A percentile compares a stretch with the other conserved stretches of the same genome.
phyloP scores from a whole-genome alignment of 768 basidiomycete species.

The Coprinellus aureogranulatus region DNA sequence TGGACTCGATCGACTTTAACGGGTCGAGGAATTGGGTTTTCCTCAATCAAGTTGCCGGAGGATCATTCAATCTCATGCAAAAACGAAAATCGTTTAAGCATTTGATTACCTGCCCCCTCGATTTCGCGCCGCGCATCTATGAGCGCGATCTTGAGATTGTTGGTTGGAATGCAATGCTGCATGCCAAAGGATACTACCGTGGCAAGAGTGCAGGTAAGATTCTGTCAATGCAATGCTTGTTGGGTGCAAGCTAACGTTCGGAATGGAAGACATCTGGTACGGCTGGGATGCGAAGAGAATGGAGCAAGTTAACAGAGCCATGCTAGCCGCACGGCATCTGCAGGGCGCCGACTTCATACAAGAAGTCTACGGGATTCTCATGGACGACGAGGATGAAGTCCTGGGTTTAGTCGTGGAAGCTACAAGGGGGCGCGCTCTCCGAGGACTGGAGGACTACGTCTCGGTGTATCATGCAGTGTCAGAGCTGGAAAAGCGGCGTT shows the following conservation, averaged over 20 bases:
- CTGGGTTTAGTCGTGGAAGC: constrained; percentile 37
- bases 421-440: constrained; percentile 29
- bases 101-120: constrained; percentile 26
- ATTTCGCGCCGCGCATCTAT: constrained; percentile 34
- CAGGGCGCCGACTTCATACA: constrained; percentile 34
- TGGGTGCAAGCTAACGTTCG: too few species aligned
- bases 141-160: constrained; percentile 36
- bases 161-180: constrained; percentile 25
- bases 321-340: constrained; percentile 28
- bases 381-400: constrained; percentile 28
- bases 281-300: constrained; percentile 28
- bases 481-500: constrained; percentile 24
- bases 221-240: too few species aligned
- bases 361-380: constrained; percentile 32
- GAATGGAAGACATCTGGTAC: constrained; percentile 27
- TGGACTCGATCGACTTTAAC: constrained; percentile 30
- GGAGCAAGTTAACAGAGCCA: constrained; percentile 24
- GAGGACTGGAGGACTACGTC: constrained; percentile 23
- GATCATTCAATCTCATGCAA: constrained; percentile 27
- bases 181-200: constrained; percentile 36
- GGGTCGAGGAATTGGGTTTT: constrained; percentile 35
- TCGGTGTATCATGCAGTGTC: constrained; percentile 31
- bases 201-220: constrained; percentile 35
- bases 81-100: constrained; percentile 18
- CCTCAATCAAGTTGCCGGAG: constrained; percentile 25